Base-by-base conservation (phyloP, 495 filamentous ascomycete genomes). In the Penicillium silybi region DNA sequence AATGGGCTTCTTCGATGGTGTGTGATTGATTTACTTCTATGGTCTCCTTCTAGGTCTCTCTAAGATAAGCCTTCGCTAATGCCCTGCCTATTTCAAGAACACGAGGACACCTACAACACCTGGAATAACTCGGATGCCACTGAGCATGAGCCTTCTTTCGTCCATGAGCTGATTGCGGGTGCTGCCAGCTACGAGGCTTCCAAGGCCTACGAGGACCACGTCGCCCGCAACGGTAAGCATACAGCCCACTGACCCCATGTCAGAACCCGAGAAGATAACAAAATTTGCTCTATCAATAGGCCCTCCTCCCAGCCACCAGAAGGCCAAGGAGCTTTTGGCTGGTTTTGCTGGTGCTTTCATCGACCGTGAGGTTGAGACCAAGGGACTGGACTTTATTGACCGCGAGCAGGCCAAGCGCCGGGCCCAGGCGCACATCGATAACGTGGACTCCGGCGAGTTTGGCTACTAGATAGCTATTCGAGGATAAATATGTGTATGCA, bases 111-210 rank as follows among this genome's bases (percentile, higher is more conserved):
- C 26, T 4, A 4, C 3, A 10, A 29, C 26, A 6, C 7, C 7
- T 29, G 26, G 26, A 29, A 29, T 10, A 9, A 4, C 3, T 29
- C 26, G 7, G 11, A 29, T 10, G 7, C 26, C 38, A 20, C 9
- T 10, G 54, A 65, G 44, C 67, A 86, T 72, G 63, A 86, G 61
- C 72, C 79, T 53, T 75, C 73, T 62, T 62, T 86, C 54, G 70
- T 74, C 61, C 85, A 89, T 64, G 87, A 90, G 71, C 58, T 85
- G 34, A 64, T 91, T 48, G 85, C 81, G 56, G 85, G 84, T 48
- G 87, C 82, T 38, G 86, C 85, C 25, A 80, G 83, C 53, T 89
- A 85, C 65, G 85, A 83, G 63, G 86, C 82, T 50, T 83, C 88
- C 75, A 85, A 87, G 72, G 69, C 80, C 10, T 89, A 85, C 69